These are phyloP conservation scores for Pseudogymnoascus sp. DNA, from an alignment of 2,329 filamentous ascomycete genomes.

Conservation along the genomic window DNA sequence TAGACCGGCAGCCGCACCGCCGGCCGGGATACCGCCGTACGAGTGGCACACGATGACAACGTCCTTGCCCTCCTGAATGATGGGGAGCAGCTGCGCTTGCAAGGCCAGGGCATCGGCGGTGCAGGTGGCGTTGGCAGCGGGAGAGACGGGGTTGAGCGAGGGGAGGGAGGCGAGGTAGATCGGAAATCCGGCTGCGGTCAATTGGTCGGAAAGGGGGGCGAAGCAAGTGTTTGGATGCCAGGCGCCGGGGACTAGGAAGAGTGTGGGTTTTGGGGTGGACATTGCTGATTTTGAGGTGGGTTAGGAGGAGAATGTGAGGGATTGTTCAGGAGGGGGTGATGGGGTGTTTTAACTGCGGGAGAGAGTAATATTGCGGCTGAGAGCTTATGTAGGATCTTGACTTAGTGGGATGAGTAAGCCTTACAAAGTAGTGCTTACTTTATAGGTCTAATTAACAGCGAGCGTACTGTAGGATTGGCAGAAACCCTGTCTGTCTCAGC, in stretches of 20 bases:
- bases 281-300: neutral
- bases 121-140: slow-evolving; percentile 1
- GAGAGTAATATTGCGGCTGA: neutral
- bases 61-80: slow-evolving; percentile 28
- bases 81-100: neutral
- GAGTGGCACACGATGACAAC: slow-evolving; percentile 34
- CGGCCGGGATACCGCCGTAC: slow-evolving; percentile 32
- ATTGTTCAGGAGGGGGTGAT: neutral
- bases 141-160: slow-evolving; percentile 1
- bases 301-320: neutral
- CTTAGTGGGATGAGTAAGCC: neutral
- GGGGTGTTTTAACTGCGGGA: neutral
- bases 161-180: slow-evolving; percentile 4
- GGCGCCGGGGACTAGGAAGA: slow-evolving; percentile 42
- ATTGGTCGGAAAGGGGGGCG: neutral
- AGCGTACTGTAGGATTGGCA: neutral
- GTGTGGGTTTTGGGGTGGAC: slow-evolving; percentile 23
- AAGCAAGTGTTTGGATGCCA: slow-evolving; percentile 33
- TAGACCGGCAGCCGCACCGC: slow-evolving; percentile 13
- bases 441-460: neutral
- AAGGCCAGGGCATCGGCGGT: slow-evolving; percentile 5
- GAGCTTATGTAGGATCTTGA: neutral
- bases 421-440: neutral
- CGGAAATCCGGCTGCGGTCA: neutral
- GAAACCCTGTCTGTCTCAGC: no score